Evolutionary conservation across 768 basidiomycete genomes (phyloP), one percentile per base, ranked within the genome.

Genomic region (Sistotremastrum suecicum): DNA sequence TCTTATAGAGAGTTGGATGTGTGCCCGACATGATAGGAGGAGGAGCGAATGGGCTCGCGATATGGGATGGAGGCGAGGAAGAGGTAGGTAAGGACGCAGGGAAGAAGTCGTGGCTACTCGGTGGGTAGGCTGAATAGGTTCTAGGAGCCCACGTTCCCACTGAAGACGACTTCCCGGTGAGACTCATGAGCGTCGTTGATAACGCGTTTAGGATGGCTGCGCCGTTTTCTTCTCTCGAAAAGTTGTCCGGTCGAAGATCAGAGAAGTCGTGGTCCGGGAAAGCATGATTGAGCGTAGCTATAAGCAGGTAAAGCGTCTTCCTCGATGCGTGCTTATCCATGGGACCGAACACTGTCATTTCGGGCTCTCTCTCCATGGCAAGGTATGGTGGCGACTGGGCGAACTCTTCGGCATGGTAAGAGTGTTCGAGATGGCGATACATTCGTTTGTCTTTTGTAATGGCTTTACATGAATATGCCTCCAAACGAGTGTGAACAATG

Each of bases 201-300:
- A 92, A 76, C 2, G 85, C 76, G 56, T 85, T 83, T 48, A 94
- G 76, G 38, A 94, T 85, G 60, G 65, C 72, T 3, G 85, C 83
- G 33, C 72, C 72, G 36, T 69, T 80, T 11, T 51, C 58, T 62
- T 92, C 88, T 48, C 81, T 81, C 58, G 74, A 78, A 63, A 99
- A 99, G 55, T 94, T 83, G 7, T 81, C 80, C 0, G 91, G 86
- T 30, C 83, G 77, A 43, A 95, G 83, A 60, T 87, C 83, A 5
- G 87, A 86, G 68, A 98, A 99, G 58, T 97, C 92, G 66, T 97
- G 76, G 73, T 98, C 94, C 2, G 94, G 94, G 59, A 92, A 99
- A 5, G 94, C 92, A 56, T 89, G 78, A 68, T 99, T 99, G 56
- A 99, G 81, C 3, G 91, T 90, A 33, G 89, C 85, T 56, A 98